Percentiles rank a stretch among this genome's conserved stretches.
Conservation (phyloP, 768 basidiomycete genomes). For the Suillus subalutaceus region DNA sequence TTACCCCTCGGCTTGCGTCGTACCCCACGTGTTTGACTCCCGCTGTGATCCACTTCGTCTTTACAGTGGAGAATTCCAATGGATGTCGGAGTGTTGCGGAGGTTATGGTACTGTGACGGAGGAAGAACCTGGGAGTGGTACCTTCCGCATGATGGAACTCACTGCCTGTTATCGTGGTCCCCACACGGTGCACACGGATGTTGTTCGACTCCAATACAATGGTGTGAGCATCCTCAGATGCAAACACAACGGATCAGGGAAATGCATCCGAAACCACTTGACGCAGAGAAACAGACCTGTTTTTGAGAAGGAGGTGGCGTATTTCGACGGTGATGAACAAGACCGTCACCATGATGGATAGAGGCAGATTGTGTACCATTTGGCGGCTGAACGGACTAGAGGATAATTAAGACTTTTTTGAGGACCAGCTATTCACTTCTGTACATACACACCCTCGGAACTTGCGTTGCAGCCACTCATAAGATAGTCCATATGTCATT, state of each 20-base stretch:
- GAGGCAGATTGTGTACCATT: not conserved
- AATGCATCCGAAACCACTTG: slow-evolving; percentile 3
- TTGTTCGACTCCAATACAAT: not conserved
- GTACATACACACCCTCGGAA: not conserved
- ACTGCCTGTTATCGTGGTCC: slow-evolving; percentile 4
- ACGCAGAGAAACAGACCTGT: not conserved
- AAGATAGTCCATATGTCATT: not conserved
- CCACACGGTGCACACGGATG: not conserved
- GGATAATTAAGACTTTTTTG: not conserved
- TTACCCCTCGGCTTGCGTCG: slow-evolving; percentile 1
- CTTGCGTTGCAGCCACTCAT: not conserved
- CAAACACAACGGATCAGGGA: not conserved
- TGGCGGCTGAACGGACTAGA: not conserved
- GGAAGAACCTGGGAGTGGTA: slow-evolving; percentile 3
- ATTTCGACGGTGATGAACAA: slow-evolving; percentile 4
- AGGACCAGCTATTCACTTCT: not conserved
- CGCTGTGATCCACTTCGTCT: slow-evolving; percentile 5
- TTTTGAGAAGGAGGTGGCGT: slow-evolving; percentile 1
- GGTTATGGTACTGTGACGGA: slow-evolving; percentile 6
- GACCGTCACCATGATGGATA: slow-evolving; percentile 3
- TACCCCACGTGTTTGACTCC: slow-evolving; percentile 1
- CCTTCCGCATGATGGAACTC: slow-evolving; percentile 6
- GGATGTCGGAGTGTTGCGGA: slow-evolving; percentile 4
- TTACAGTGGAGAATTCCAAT: slow-evolving; percentile 7
- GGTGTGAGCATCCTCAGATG: slow-evolving; percentile 4